phyloP scores from a whole-genome alignment of 257 asterid species.

The Capsicum pubescens region DNA sequence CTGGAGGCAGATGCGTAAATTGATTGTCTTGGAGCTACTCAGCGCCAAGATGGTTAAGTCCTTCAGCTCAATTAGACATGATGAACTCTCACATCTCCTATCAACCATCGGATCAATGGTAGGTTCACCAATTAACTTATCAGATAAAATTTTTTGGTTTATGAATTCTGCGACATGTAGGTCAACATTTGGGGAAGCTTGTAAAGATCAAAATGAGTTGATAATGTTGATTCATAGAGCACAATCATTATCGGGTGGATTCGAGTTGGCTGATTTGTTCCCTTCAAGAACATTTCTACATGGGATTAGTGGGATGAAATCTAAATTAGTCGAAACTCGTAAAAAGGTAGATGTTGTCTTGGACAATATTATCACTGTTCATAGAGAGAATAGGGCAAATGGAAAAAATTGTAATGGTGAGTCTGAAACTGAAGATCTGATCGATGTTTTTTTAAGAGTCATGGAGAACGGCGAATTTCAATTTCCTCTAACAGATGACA shows the following conservation, averaged over 20 bases:
- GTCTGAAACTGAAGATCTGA: not conserved
- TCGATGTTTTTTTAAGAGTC: constrained; percentile 15
- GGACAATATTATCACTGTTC: not conserved
- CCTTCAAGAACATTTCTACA: constrained; percentile 9
- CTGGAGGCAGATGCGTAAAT: not conserved
- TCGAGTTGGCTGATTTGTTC: not conserved
- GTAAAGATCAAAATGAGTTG: not conserved
- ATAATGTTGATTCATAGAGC: not conserved
- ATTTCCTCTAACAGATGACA: constrained; percentile 17
- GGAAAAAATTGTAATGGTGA: not conserved
- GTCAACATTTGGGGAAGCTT: not conserved
- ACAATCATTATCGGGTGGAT: not conserved
- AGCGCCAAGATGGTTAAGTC: constrained; percentile 18
- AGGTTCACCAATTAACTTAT: not conserved
- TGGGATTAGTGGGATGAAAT: constrained; percentile 6
- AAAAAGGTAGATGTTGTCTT: not conserved
- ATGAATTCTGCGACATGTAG: constrained; percentile 2
- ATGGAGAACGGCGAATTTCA: not conserved
- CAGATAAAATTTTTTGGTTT: not conserved
- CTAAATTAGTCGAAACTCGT: not conserved
- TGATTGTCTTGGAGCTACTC: not conserved
- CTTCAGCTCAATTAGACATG: not conserved
- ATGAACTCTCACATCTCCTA: constrained; percentile 20
- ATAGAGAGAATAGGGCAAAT: not conserved
- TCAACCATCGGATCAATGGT: not conserved